Conservation (phyloP, 306 rosid species). For the Castanea sativa region DNA sequence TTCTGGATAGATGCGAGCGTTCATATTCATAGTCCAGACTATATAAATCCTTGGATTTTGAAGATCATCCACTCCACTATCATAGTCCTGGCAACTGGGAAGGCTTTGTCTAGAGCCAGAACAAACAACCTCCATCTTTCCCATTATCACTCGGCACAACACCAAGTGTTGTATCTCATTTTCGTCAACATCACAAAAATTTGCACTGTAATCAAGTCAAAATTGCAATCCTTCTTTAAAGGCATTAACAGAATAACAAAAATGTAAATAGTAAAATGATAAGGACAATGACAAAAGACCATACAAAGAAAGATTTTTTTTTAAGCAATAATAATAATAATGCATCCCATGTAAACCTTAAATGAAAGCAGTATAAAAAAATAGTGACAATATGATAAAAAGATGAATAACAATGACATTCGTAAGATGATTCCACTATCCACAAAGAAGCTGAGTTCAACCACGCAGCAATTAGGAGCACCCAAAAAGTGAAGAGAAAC, state of each 20-base stretch:
- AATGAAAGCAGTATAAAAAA: background rate
- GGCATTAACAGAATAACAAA: slow-evolving; percentile 10
- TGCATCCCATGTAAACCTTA: background rate
- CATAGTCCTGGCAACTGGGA: slow-evolving; percentile 72
- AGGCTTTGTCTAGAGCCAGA: slow-evolving; percentile 60
- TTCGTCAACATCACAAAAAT: slow-evolving; percentile 79
- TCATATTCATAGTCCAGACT: slow-evolving; percentile 79
- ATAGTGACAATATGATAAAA: background rate
- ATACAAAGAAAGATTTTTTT: no score
- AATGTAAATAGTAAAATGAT: background rate
- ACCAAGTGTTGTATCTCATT: slow-evolving; percentile 64
- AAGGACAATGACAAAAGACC: background rate
- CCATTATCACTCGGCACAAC: slow-evolving; percentile 82
- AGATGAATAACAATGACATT: background rate
- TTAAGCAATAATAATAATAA: background rate
- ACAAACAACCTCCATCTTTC: slow-evolving; percentile 64
- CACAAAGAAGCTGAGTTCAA: background rate
- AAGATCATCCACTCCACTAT: slow-evolving; percentile 85
- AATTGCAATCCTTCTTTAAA: slow-evolving; percentile 35
- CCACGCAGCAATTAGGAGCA: background rate
- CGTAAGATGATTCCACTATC: background rate
- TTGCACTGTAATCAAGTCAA: slow-evolving; percentile 59
- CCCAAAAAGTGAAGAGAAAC: background rate
- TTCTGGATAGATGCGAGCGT: slow-evolving; percentile 84
- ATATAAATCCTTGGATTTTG: slow-evolving; percentile 53